Base-by-base conservation (phyloP, 73 alveolate species). In the Blepharisma japonicum region DNA sequence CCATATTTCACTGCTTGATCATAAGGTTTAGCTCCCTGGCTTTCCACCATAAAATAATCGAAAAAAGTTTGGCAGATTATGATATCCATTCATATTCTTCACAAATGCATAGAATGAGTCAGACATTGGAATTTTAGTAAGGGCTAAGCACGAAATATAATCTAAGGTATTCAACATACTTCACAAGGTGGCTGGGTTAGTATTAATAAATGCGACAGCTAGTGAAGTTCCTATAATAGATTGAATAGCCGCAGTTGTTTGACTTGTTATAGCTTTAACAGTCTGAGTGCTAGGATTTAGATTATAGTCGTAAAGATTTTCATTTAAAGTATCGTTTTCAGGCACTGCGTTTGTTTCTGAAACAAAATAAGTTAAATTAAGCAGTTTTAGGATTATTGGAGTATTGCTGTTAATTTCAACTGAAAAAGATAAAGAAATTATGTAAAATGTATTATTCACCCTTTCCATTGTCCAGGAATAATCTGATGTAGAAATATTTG, bases 131-230 rank as follows among this genome's bases (percentile, higher is more conserved):
- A 61, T 39, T 8, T n/a, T 61, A 2, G 74, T 39, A 20, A 61
- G 47, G 39, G 5, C 46, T 20, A 61, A 2, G 5, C 2, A 61
- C 18, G 23, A 2, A 2, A 61, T 61, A 4, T 14, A 14, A 14
- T 61, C 4, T 2, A 61, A 8, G 2, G 48, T 61, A 25, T 61
- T 61, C 18, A 61, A 2, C 18, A 61, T 14, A 5, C 74, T 61
- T 39, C 74, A 61, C 2, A 61, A 25, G 23, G 48, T 14, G 2
- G 74, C 74, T 1, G 74, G 74, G 5, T 61, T 61, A 20, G 74
- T 2, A 39, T 61, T 61, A 4, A 61, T 61, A 2, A 61, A 18
- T 61, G 74, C 0, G 14, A 39, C 46, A 1, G 74, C 74, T 61
- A 39, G 5, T n/a, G 23, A n/a, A 2, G 48, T 39, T 61, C 47